phyloP scores from a whole-genome alignment of 2,329 filamentous ascomycete species.

The Venturia asperata region DNA sequence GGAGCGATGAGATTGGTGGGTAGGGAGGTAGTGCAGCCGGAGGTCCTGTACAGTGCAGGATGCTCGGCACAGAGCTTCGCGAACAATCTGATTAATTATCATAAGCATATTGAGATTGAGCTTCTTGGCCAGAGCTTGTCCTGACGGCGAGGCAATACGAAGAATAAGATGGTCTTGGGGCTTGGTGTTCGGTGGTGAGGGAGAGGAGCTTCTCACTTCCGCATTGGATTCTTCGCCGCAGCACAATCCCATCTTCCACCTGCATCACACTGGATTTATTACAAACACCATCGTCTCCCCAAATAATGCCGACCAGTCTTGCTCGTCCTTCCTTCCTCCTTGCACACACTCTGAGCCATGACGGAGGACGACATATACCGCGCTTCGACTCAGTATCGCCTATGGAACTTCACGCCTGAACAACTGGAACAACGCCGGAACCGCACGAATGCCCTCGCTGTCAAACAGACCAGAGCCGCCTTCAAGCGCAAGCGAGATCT shows the following conservation, averaged over 20 bases:
- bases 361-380: conserved; percentile 89
- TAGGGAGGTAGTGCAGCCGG: no score
- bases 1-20: not conserved
- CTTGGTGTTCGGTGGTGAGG: not conserved
- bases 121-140: not conserved
- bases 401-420: conserved; percentile 83
- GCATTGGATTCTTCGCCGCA: not conserved
- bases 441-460: conserved; percentile 72
- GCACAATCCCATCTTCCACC: not conserved
- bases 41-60: not conserved
- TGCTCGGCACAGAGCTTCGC: not conserved
- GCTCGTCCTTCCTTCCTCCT: not conserved
- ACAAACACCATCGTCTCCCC: not conserved
- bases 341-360: conserved; percentile 42
- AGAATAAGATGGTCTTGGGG: not conserved
- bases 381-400: conserved; percentile 77
- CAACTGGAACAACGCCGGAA: conserved; percentile 64
- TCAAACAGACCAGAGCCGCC: conserved; percentile 57
- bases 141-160: no score
- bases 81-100: not conserved
- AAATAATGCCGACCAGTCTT: not conserved
- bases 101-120: not conserved
- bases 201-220: not conserved
- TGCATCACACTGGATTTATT: not conserved
- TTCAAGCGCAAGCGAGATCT: conserved; percentile 37